Evolutionary conservation across 2,329 filamentous ascomycete genomes (phyloP).

Genomic region (Hypoxylon sp.): DNA sequence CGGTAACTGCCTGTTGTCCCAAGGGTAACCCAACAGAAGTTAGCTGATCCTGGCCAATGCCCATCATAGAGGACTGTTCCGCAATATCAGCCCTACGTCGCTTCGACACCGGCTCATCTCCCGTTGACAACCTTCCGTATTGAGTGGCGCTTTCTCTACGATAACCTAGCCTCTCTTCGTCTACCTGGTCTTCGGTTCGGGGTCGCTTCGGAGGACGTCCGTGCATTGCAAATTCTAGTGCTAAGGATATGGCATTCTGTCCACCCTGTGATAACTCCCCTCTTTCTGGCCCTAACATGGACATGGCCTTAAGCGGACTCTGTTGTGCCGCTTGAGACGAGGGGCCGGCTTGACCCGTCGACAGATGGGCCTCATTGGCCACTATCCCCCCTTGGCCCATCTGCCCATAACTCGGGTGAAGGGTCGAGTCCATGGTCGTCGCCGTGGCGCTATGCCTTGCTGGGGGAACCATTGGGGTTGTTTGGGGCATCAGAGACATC

Average conservation of each 20-base stretch:
- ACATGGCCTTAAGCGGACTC: background rate
- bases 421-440: background rate
- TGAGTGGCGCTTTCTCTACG: background rate
- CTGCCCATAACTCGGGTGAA: background rate
- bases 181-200: background rate
- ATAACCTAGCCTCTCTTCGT: too few relatives aligned
- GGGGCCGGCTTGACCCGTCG: background rate
- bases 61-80: background rate
- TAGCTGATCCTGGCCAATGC: background rate
- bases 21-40: background rate
- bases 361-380: background rate
- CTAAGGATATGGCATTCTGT: background rate
- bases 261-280: background rate
- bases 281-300: background rate
- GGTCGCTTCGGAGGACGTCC: background rate
- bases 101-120: background rate
- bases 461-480: background rate
- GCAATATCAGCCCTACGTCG: background rate
- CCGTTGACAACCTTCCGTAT: background rate
- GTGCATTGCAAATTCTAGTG: background rate
- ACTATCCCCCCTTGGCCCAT: background rate
- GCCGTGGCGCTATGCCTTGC: background rate
- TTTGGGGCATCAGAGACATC: background rate
- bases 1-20: background rate
- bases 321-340: background rate